phyloP scores from a whole-genome alignment of 2,329 filamentous ascomycete genomes.

The Aspergillus sp. region DNA sequence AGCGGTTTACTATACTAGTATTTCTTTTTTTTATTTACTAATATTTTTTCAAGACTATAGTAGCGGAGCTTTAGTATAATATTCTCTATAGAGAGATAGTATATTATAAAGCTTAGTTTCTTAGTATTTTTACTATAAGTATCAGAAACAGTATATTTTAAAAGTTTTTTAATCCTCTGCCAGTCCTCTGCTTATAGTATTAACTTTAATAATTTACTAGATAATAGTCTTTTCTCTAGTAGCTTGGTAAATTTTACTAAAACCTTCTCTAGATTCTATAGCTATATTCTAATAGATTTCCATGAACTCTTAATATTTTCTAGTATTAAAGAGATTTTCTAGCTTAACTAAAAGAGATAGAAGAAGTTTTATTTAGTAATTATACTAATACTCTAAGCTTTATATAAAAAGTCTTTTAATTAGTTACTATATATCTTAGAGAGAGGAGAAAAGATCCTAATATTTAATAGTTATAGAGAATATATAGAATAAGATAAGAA shows the following conservation, averaged over 20 bases:
- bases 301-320: no score
- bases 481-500: slow-evolving; percentile 9
- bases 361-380: no score
- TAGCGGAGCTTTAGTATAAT: slow-evolving; percentile 1
- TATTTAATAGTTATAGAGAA: slow-evolving; percentile 6
- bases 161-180: slow-evolving; percentile 5
- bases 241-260: neutral
- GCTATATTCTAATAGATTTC: no score
- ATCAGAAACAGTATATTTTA: neutral
- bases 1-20: neutral
- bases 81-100: slow-evolving; percentile 8
- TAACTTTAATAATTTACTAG: neutral
- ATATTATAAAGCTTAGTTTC: slow-evolving; percentile 6
- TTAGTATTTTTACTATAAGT: slow-evolving; percentile 2
- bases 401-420: slow-evolving; percentile 3
- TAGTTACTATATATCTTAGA: neutral
- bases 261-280: no score
- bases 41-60: neutral
- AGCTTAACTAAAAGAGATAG: no score
- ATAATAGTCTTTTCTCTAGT: neutral
- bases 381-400: neutral
- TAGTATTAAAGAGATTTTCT: no score
- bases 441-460: slow-evolving; percentile 7
- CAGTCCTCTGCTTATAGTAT: slow-evolving; percentile 2
- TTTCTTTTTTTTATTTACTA: slow-evolving; percentile 8